Evolutionary conservation across 2,329 filamentous ascomycete species (phyloP).

Genomic region (Leptographium flavum): DNA sequence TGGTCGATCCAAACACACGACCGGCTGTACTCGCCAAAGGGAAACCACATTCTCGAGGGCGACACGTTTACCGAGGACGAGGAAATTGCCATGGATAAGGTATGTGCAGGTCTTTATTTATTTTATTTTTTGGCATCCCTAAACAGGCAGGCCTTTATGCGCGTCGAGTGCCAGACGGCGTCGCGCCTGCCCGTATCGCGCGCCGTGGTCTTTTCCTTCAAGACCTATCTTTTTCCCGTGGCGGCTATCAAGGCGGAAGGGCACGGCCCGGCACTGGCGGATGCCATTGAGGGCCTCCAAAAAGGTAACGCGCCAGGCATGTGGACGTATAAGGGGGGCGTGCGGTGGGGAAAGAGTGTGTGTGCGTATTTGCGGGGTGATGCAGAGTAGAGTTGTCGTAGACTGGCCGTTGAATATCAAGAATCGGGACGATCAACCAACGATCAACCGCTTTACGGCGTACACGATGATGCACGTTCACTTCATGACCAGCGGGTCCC

Average conservation of each 20-base stretch:
- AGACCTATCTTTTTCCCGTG: conserved; percentile 37
- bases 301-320: conserved; percentile 37
- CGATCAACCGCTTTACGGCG: too few relatives aligned
- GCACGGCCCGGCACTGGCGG: conserved; percentile 28
- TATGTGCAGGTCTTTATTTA: conserved; percentile 9
- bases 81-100: conserved; percentile 24
- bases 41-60: conserved; percentile 22
- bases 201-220: conserved; percentile 39
- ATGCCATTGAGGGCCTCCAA: conserved; percentile 37
- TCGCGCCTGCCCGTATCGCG: conserved; percentile 31
- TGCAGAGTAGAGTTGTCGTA: too few relatives aligned
- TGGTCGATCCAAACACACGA: conserved; percentile 33
- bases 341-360: conserved; percentile 31
- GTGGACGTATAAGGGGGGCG: conserved; percentile 36
- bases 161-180: conserved; percentile 37
- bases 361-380: conserved; percentile 28
- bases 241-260: conserved; percentile 34
- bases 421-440: too few relatives aligned
- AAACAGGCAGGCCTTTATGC: conserved; percentile 19
- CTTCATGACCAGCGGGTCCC: too few relatives aligned
- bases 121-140: too few relatives aligned
- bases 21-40: conserved; percentile 23
- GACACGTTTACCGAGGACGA: conserved; percentile 20
- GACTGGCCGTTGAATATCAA: too few relatives aligned
- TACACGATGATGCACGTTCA: too few relatives aligned